Base-by-base conservation (phyloP, 164 flowering plant genomes). In the Liriodendron chinense region DNA sequence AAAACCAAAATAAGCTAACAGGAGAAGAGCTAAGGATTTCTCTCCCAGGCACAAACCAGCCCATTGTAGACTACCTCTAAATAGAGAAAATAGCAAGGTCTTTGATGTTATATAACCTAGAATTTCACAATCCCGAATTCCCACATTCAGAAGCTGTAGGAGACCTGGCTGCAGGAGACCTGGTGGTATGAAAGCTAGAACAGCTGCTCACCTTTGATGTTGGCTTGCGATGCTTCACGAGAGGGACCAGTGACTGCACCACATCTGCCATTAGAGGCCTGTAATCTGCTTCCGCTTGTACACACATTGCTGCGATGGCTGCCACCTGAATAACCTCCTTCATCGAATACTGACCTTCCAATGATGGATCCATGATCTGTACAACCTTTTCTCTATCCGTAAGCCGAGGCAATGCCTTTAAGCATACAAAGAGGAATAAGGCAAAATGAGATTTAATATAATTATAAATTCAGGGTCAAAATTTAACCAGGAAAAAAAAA, bases 231-330 rank as follows among this genome's bases (percentile, higher is more conserved):
- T 74, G 82, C 82, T 87, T 93, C 80, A 90, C 95, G 34, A 94
- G 83, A 22, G 98, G 99, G 25, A 87, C 92, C 56, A 96, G 80
- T 1, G 99, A 96, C 85, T 96, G 98, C 76, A 94, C 96, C 0
- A 96, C 98, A 80, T 93, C 96, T 1, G 99, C 94, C 97, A 96
- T 96, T 57, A 96, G 73, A 21, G 98, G 99, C 78, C 99, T 83
- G 82, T 96, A 96, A 82, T 96, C 97, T 13, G 97, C 90, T 83
- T 94, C 98, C 1, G 97, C 85, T 78, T 94, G 98, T 59, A 96
- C 97, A 48, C 99, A 96, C 98, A 96, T 94, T 22, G 97, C 94
- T n/a, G 99, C 98, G 73, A 96, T 94, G 59, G 99, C 99, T 21
- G 99, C 98, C 61, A 96, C 96, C 84, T 96, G 99, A 82, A 94